Evolutionary conservation across 768 basidiomycete genomes (phyloP), one percentile per base, ranked within the genome.

Genomic region (Sarcodon aspratus): DNA sequence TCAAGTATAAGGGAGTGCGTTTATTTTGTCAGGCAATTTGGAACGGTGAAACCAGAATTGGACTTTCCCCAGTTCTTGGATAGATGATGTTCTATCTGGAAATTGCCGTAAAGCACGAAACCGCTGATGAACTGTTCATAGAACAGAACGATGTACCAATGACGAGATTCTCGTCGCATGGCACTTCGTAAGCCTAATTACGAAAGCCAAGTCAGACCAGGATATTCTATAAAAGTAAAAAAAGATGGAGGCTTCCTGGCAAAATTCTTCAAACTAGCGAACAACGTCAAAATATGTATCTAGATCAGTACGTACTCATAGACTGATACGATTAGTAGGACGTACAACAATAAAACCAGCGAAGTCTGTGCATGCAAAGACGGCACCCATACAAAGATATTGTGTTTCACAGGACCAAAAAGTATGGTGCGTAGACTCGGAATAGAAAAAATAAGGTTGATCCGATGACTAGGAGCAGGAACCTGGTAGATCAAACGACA

Each of bases 401-500:
- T 9, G 63, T 63, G 12, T 74, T 75, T 74, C 74, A 71, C 1
- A 62, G 59, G 45, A 57, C 59, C 13, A 69, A 44, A n/a, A 34
- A 47, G 32, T 33, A 42, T 31, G 15, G 10, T 21, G 38, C 47
- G 13, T n/a, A 9, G 9, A n/a, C n/a, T n/a, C n/a, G n/a, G n/a
- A 46, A 9, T 7, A 15, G 1, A 6, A 9, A 37, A 21, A 12
- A 37, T 9, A 15, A 27, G 11, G 33, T 17, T 44, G 35, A 12
- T 58, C 70, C 7, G 50, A 71, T 62, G 69, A 68, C 56, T 69
- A 66, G 4, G 64, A 67, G 1, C 76, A 62, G 49, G 71, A 74
- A 59, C 74, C 76, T n/a, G n/a, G n/a, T n/a, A n/a, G n/a, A n/a
- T 60, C 75, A 45, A 78, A 61, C 3, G 73, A 74, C 12, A 76